These are phyloP conservation scores for Boletus rex-veris DNA, from an alignment of 768 basidiomycete genomes.

Conservation along the genomic window DNA sequence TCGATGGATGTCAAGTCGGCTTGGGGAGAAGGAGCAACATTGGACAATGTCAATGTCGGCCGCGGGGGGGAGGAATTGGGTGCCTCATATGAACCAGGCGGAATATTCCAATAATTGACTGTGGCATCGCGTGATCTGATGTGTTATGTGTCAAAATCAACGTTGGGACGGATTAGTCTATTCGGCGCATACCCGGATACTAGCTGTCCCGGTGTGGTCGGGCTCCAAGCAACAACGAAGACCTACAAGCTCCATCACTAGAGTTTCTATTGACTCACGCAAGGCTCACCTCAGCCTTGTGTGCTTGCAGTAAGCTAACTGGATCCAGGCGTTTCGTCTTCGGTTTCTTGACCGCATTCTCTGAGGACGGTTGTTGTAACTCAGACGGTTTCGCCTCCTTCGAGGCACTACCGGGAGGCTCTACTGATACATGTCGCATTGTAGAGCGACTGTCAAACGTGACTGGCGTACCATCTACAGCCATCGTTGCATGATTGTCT, in stretches of 20 bases:
- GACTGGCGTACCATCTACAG: slow-evolving; percentile 38
- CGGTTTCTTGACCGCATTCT: slow-evolving; percentile 29
- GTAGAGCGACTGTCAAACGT: slow-evolving; percentile 26
- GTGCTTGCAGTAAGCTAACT: slow-evolving; percentile 48
- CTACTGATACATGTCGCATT: slow-evolving; percentile 12
- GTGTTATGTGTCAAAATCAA: slow-evolving; percentile 4
- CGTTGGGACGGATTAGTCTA: background rate
- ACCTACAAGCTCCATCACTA: slow-evolving; percentile 46
- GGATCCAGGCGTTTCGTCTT: slow-evolving; percentile 40
- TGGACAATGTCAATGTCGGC: slow-evolving; percentile 44
- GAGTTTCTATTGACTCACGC: slow-evolving; percentile 14
- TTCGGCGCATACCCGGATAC: slow-evolving; percentile 62
- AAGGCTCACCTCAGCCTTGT: slow-evolving; percentile 53
- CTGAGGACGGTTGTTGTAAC: slow-evolving; percentile 18
- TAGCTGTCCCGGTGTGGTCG: slow-evolving; percentile 51
- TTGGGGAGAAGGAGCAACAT: slow-evolving; percentile 45
- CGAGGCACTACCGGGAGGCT: slow-evolving; percentile 1
- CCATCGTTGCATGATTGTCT: slow-evolving; percentile 34
- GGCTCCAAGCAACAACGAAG: slow-evolving; percentile 80
- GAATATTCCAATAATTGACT: slow-evolving; percentile 70
- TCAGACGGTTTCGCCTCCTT: slow-evolving; percentile 24
- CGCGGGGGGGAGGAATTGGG: slow-evolving; percentile 19
- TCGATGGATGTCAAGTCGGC: slow-evolving; percentile 71
- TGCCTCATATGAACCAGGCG: slow-evolving; percentile 33
- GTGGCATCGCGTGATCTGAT: slow-evolving; percentile 72